phyloP scores from a whole-genome alignment of 2,329 filamentous ascomycete species.

The Zalaria sp. region DNA sequence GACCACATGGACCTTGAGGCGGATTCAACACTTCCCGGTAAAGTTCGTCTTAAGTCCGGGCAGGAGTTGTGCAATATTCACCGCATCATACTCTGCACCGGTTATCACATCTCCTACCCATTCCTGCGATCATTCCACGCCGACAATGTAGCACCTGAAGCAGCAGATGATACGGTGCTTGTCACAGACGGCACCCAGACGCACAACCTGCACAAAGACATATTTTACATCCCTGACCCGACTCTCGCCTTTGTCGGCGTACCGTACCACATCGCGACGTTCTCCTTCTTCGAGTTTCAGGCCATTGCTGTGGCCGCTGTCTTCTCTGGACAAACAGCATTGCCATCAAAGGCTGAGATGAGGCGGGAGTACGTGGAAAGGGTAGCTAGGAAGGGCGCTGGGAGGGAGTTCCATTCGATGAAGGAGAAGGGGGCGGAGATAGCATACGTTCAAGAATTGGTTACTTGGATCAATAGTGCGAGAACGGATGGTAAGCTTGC shows the following conservation, averaged over 20 bases:
- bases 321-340: slow-evolving; percentile 33
- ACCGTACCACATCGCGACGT: slow-evolving; percentile 52
- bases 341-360: slow-evolving; percentile 34
- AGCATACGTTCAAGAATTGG: slow-evolving; percentile 25
- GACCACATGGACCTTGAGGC: slow-evolving; percentile 1
- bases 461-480: slow-evolving; percentile 24
- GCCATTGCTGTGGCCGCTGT: slow-evolving; percentile 46
- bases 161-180: slow-evolving; percentile 39
- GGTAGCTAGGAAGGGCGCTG: slow-evolving; percentile 23
- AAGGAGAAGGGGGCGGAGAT: slow-evolving; percentile 20
- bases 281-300: slow-evolving; percentile 58
- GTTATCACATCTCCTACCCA: slow-evolving; percentile 54
- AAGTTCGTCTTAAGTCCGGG: slow-evolving; percentile 40
- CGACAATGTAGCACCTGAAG: slow-evolving; percentile 26
- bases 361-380: slow-evolving; percentile 23
- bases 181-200: slow-evolving; percentile 50
- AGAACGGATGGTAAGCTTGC: slow-evolving; percentile 9
- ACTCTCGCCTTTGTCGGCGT: slow-evolving; percentile 47
- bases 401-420: slow-evolving; percentile 31
- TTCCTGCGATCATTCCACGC: slow-evolving; percentile 42
- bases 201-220: slow-evolving; percentile 57
- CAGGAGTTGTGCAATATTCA: slow-evolving; percentile 41
- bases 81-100: slow-evolving; percentile 50
- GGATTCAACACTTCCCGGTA: slow-evolving; percentile 32
- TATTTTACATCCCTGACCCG: slow-evolving; percentile 57